Evolutionary conservation across 2,329 filamentous ascomycete genomes (phyloP), one percentile per base, ranked within the genome.

Genomic region (Eutypella sp.): DNA sequence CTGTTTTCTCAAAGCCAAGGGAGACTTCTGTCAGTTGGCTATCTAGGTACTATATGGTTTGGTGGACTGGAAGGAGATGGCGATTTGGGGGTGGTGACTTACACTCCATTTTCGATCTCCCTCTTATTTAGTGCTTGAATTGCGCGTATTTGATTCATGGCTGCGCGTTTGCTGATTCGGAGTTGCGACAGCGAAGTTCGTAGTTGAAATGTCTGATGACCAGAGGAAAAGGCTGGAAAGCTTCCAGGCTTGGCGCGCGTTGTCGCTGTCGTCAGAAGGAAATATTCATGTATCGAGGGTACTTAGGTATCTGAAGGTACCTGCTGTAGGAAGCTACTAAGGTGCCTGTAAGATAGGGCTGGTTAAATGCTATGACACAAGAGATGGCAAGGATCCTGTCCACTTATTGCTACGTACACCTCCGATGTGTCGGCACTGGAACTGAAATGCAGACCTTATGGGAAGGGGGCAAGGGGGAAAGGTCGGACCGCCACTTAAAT

Each of bases 101-200:
- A 86, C 82, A 90, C 79, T 63, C 85, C 89, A 65, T 89, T 84
- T 67, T 96, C 91, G 51, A 99, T 87, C 69, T 99, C 93, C 57
- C 84, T 85, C 72, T 93, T 89, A 67, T 99, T 99, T 48, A 99
- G 85, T 65, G 85, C 83, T 66, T 95, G 88, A 50, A 96, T 93
- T 47, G 90, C 85, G 57, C 90, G 87, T 57, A 99, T 93, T 57
- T 89, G 85, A 66, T 99, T 96, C 93, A 99, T 99, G 23, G 55
- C 72, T 59, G 42, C 19, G 25, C 20, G 15, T 22, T 4, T 23
- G 5, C 19, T 22, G 20, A n/a, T 31, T n/a, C n/a, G n/a, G n/a
- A n/a, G n/a, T n/a, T n/a, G n/a, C n/a, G n/a, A n/a, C 13, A 39
- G 15, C 19, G 13, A 23, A 7, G 36, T n/a, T 13, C 15, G 6